Base-by-base conservation (phyloP, 768 basidiomycete genomes). In the Boletus subcaerulescens region DNA sequence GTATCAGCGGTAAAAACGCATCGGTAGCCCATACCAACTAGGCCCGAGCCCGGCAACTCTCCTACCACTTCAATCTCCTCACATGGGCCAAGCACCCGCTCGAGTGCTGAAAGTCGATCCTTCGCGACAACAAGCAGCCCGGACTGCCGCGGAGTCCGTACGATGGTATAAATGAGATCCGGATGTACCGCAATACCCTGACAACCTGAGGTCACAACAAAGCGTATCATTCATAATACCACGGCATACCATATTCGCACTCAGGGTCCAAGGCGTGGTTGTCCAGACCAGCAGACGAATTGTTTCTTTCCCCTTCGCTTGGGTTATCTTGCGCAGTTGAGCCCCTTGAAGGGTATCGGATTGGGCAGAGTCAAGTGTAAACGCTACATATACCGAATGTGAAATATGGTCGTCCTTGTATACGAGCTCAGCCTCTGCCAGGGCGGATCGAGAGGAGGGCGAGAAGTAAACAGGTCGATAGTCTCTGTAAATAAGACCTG, bases 261-360 rank as follows among this genome's bases (percentile, higher is more conserved):
- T 93, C 45, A 98, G 73, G 5, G 93, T 98, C 96, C 96, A 99
- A 1, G 96, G 91, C 0, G 96, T 98, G 4, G 96, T 98, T 3
- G 96, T 98, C 96, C 96, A 99, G 5, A 96, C 89, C 17, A 93
- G 74, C 11, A 97, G 62, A 29, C 79, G 77, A 12, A 86, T 70
- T 46, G 63, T 17, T 60, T 67, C 65, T 3, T 65, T 59, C 8
- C 80, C 49, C 15, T 77, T 54, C 15, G 73, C 53, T 22, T 67
- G 71, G 44, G 79, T 13, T 36, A 60, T 43, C 45, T 52, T 53
- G 40, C 18, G 39, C 32, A 45, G 62, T 24, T 53, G 33, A 6
- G 56, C 51, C 14, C 39, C 67, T 57, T 52, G 55, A 13, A 58
- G 51, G 44, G 58, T 45, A 48, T 53, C 44, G 51, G 53, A 33